Percentiles rank a stretch among this genome's conserved stretches.
These are phyloP conservation scores for Amanita thiersii DNA, from an alignment of 768 basidiomycete genomes.

Conservation along the genomic window DNA sequence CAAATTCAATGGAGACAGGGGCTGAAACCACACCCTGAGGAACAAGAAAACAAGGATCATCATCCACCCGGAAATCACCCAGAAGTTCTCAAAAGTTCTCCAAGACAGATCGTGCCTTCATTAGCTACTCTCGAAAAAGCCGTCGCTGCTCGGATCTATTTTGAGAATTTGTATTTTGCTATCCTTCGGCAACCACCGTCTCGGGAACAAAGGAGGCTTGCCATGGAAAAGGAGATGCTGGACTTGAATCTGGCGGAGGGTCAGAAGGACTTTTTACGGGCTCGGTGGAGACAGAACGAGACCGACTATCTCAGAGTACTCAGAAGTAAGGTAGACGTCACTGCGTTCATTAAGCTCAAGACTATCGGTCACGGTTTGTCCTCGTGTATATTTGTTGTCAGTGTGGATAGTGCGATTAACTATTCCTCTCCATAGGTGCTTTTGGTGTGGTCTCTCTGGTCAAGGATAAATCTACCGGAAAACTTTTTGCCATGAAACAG, in stretches of 20 bases:
- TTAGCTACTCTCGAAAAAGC: slow-evolving; percentile 90
- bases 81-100: slow-evolving; percentile 43
- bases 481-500: slow-evolving; percentile 96
- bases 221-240: slow-evolving; percentile 85
- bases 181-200: slow-evolving; percentile 79
- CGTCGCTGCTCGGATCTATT: slow-evolving; percentile 87
- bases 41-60: slow-evolving; percentile 50
- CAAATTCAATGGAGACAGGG: slow-evolving; percentile 53
- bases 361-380: slow-evolving; percentile 85
- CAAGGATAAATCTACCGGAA: slow-evolving; percentile 68
- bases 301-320: slow-evolving; percentile 83
- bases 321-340: slow-evolving; percentile 74
- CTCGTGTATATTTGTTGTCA: slow-evolving; percentile 13
- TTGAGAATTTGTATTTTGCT: slow-evolving; percentile 85
- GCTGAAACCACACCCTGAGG: slow-evolving; percentile 59
- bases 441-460: slow-evolving; percentile 96
- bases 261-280: slow-evolving; percentile 66
- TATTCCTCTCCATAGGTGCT: slow-evolving; percentile 50
- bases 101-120: slow-evolving; percentile 42
- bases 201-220: slow-evolving; percentile 74
- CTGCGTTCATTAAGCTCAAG: slow-evolving; percentile 83
- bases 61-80: slow-evolving; percentile 21
- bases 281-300: slow-evolving; percentile 81
- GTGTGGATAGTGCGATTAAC: slow-evolving; percentile 14
- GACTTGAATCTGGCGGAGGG: slow-evolving; percentile 60